Base-by-base conservation (phyloP, 108 stramenopile genomes). In the Nannochloropsis oceanica region DNA sequence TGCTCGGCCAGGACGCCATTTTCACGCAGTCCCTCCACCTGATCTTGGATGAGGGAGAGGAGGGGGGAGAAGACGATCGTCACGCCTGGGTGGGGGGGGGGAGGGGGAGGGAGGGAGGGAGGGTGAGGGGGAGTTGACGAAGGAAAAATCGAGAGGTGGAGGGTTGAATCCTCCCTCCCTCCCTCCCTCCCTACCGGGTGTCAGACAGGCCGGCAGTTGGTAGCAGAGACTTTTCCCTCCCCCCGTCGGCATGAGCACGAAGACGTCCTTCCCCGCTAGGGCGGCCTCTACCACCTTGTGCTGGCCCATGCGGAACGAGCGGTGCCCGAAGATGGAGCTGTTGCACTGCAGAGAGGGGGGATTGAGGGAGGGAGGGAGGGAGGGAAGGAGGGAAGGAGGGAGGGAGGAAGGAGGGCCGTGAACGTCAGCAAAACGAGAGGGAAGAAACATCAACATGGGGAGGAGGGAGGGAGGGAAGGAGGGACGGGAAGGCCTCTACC, bases 241-340 rank as follows among this genome's bases (percentile, higher is more conserved):
- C 11, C 99, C 99, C 13, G 97, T 87, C 8, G 98, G 99, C 97
- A 99, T 98, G 42, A 99, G 91, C 18, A 98, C 98, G 87, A 99
- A 99, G 50, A 95, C 96, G 89, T 99, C 99, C 43, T 91, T 83
- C 7, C 96, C 95, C 42, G 85, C 50, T 87, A 99, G 91, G 26
- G 98, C 96, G 84, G 93, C 92, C 86, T 95, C 89, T 59, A 98
- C 94, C 84, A 98, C 94, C 46, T 93, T 92, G 83, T 93, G 87
- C 89, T 99, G 99, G 25, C 95, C 95, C 18, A 92, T 91, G 2
- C 99, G 94, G 89, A 99, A 98, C 42, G 42, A 82, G 44, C 82
- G 25, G 89, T 89, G 89, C 12, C 89, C 87, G 44, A 88, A 88
- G 2, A 88, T 50, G 46, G 13, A 14, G 46, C 14, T 12, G 46